Evolutionary conservation across 164 flowering plant species (phyloP).

Genomic region (Chimonanthus praecox): DNA sequence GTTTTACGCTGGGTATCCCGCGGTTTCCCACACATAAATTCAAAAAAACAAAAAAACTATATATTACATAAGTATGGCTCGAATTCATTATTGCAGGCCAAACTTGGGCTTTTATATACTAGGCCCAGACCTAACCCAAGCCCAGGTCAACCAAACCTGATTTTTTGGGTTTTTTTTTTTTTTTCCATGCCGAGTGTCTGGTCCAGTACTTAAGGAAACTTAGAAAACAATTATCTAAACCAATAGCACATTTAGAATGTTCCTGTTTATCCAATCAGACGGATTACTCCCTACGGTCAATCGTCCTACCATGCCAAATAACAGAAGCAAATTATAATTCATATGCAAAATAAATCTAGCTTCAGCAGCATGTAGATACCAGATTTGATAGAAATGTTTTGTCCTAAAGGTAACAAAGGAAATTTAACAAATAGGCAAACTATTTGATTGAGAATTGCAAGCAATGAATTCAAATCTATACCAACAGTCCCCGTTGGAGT

Average conservation of each 20-base stretch:
- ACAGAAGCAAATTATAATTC: neutral
- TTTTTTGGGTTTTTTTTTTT: no score
- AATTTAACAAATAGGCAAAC: neutral
- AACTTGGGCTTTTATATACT: no score
- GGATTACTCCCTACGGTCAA: neutral
- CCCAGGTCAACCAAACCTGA: no score
- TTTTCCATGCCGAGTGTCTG: neutral
- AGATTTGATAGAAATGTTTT: neutral
- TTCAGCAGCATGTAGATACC: neutral
- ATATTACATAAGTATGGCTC: no score
- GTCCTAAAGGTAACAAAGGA: neutral
- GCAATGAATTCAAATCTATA: conserved; percentile 3
- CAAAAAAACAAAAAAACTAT: no score
- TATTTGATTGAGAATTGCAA: conserved; percentile 2
- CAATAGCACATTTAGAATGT: neutral
- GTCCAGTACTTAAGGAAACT: neutral
- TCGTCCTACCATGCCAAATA: neutral
- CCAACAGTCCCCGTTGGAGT: neutral
- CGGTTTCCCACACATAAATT: no score
- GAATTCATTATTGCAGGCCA: no score
- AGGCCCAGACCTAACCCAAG: no score
- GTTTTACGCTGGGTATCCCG: no score
- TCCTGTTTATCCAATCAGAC: neutral
- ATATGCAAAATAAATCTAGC: neutral
- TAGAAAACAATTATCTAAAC: neutral